A percentile compares a stretch with the other conserved stretches of the same genome.
Evolutionary conservation across 2,329 filamentous ascomycete genomes (phyloP).

Genomic region (Lecanicillium sp.): DNA sequence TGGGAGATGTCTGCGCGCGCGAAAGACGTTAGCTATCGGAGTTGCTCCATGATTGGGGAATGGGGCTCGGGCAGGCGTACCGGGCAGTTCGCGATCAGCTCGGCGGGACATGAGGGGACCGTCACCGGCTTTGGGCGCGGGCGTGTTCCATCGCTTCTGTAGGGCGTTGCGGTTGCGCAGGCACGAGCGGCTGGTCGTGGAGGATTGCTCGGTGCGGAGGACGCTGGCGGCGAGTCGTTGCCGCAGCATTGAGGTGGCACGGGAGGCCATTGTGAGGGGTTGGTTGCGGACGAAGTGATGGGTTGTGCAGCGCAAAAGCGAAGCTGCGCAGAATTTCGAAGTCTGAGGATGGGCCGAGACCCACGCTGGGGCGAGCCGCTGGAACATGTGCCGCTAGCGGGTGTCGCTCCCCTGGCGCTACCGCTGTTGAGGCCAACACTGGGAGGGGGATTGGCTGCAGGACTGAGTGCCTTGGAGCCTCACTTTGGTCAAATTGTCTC

Average conservation of each 20-base stretch:
- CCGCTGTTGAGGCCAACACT: too few species aligned
- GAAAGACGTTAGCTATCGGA: constrained; percentile 9
- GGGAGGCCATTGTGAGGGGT: background rate
- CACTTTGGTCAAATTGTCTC: too few species aligned
- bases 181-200: constrained; percentile 10
- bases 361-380: too few species aligned
- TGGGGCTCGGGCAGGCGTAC: constrained; percentile 29
- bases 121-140: constrained; percentile 53
- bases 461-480: too few species aligned
- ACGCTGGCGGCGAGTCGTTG: constrained; percentile 3
- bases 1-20: constrained; percentile 32
- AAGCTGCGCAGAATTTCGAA: too few species aligned
- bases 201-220: background rate
- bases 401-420: too few species aligned
- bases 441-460: too few species aligned
- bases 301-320: too few species aligned
- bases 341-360: too few species aligned
- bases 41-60: background rate
- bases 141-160: constrained; percentile 44
- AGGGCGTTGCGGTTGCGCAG: constrained; percentile 10
- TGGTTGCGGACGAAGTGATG: too few species aligned
- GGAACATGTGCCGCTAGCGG: too few species aligned
- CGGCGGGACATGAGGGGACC: constrained; percentile 60
- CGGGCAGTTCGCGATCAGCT: constrained; percentile 60
- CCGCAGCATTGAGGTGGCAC: background rate